Base-by-base conservation (phyloP, 2,329 filamentous ascomycete species). In the Calonectria pauciramosa region DNA sequence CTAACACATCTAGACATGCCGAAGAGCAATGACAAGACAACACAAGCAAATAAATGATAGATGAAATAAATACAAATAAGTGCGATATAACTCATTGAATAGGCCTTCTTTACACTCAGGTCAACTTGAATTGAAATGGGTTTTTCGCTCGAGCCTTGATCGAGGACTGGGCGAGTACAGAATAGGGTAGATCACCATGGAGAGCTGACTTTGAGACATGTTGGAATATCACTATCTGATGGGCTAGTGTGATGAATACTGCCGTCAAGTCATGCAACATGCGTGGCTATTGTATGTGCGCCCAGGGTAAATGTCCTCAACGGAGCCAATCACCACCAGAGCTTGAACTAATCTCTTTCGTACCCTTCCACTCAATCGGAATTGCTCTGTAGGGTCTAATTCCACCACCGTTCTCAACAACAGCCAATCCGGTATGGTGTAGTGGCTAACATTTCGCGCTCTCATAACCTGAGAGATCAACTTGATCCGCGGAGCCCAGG, bases 401-500 rank as follows among this genome's bases (percentile, higher is more conserved):
- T 52, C 26, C 5, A 6, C 23, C 11, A 1, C 10, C 13, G 11
- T 5, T 18, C 18, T 30, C 49, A 52, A 30, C 49, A 52, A 52
- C 26, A 18, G 26, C 49, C 49, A 52, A 34, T 82, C 80, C 80
- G 80, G 80, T 82, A 82, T 82, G 80, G 80, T 82, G 80, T 82
- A 82, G 80, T 82, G 80, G 81, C 80, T 79, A 82, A 82, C 80
- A 82, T 81, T 82, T 81, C 80, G 77, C 80, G 80, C 80, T 82
- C 80, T 82, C 80, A 82, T 68, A 76, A 78, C 73, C 30, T 78
- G 75, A 78, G 77, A 66, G 77, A 76, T 70, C 51, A 59, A 36
- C n/a, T n/a, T n/a, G n/a, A 60, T 52, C 68, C 68, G 68, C 68
- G 68, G 66, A 59, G 65, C 65, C 65, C 65, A 68, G 65, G 65